These are phyloP conservation scores for Aspergillus carlsbadensis DNA, from an alignment of 495 filamentous ascomycete genomes.

Conservation along the genomic window DNA sequence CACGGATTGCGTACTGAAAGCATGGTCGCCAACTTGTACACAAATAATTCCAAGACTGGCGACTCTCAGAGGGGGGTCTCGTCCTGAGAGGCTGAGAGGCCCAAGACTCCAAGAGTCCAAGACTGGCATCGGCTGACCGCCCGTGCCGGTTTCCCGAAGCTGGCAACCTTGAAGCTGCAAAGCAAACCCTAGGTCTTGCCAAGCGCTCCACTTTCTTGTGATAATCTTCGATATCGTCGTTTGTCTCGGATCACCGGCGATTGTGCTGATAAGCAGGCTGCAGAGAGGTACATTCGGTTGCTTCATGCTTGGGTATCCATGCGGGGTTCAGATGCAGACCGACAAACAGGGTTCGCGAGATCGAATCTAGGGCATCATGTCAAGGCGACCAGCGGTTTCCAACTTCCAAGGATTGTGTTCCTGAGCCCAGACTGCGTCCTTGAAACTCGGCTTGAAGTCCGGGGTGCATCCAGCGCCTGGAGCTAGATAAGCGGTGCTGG, in stretches of 20 bases:
- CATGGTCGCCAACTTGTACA: too few relatives aligned
- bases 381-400: too few relatives aligned
- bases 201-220: conserved; percentile 5
- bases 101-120: not conserved
- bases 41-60: too few relatives aligned
- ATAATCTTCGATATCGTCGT: too few relatives aligned
- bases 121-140: not conserved
- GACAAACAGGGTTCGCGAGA: conserved; percentile 1
- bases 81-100: too few relatives aligned
- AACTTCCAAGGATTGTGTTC: too few relatives aligned
- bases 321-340: not conserved
- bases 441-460: not conserved
- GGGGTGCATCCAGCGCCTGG: not conserved
- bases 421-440: not conserved
- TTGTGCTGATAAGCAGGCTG: too few relatives aligned
- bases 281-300: too few relatives aligned
- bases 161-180: not conserved
- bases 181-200: too few relatives aligned
- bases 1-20: too few relatives aligned
- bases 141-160: conserved; percentile 16
- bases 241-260: too few relatives aligned
- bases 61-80: not conserved
- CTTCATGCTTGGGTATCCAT: conserved; percentile 12
- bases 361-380: not conserved
- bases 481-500: too few relatives aligned